phyloP scores from a whole-genome alignment of 2,329 filamentous ascomycete genomes.

The Penicillium sp. region DNA sequence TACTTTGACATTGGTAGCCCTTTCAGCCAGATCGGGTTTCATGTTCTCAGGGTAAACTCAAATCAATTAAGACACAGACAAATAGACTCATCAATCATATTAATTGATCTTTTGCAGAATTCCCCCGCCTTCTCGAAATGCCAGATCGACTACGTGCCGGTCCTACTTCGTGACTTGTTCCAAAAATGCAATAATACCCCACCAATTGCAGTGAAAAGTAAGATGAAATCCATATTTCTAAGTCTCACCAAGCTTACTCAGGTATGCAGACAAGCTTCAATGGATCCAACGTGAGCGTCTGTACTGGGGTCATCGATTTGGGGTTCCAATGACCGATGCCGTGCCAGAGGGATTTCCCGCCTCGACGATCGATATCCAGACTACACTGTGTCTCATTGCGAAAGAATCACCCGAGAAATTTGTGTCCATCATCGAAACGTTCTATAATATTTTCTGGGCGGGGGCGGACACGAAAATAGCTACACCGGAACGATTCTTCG shows the following conservation, averaged over 20 bases:
- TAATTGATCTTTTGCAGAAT: constrained; percentile 3
- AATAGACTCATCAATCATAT: neutral
- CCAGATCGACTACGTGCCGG: constrained; percentile 15
- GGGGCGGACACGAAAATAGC: constrained; percentile 2
- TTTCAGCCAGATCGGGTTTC: constrained; percentile 16
- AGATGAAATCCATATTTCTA: neutral
- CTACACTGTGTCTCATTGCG: constrained; percentile 6
- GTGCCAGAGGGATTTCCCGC: constrained; percentile 14
- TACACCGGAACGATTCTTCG: neutral
- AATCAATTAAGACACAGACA: neutral
- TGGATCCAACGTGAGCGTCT: constrained; percentile 18
- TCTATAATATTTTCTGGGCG: constrained; percentile 11
- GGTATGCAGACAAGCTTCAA: constrained; percentile 10
- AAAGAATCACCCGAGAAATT: constrained; percentile 3
- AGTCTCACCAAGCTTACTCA: neutral
- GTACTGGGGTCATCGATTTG: constrained; percentile 16
- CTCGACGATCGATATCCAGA: constrained; percentile 7
- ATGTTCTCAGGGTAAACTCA: constrained; percentile 11
- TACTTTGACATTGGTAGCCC: constrained; percentile 18
- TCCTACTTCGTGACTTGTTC: constrained; percentile 14
- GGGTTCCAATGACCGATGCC: constrained; percentile 8
- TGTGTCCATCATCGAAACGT: neutral
- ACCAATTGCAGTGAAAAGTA: constrained; percentile 15
- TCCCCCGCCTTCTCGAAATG: constrained; percentile 15
- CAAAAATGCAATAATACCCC: constrained; percentile 16